Evolutionary conservation across 1,284 basidiomycete species (phyloP), one percentile per base, ranked within the genome.

Genomic region (Cutaneotrichosporon cyanovorans): DNA sequence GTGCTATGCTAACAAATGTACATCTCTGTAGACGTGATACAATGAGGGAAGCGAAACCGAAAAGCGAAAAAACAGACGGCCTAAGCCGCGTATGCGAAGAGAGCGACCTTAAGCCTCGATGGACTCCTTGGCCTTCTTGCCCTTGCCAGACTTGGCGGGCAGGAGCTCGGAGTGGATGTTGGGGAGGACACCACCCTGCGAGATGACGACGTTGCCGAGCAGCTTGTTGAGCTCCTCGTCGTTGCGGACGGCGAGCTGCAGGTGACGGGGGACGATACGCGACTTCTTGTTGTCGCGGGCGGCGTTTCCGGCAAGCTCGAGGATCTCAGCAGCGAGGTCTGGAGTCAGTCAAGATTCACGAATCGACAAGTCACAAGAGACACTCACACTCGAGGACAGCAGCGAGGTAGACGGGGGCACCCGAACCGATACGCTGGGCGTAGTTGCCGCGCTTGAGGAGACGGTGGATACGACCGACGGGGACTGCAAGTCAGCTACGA

Each of bases 191-290:
- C 87, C 87, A 75, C 87, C 87, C 66, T 91, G 86, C 18, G 84
- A 87, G 75, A 91, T 90, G 64, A 86, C 82, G 56, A 90, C 87
- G 60, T 81, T 77, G 38, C 87, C 87, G 39, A 91, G 50, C 50
- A 63, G 56, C 53, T 58, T 61, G 61, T 57, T 66, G 48, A 73
- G 60, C 81, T 87, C 85, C 63, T 87, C 85, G 52, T 87, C 85
- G 71, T 87, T 87, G 58, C 87, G 80, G 72, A 92, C 88, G 58
- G 87, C 88, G 53, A 91, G 83, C 69, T 90, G 87, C 48, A 91
- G 71, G 73, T 91, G 87, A 67, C 88, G 81, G 48, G 88, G 88
- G n/a, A 88, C 84, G 66, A 91, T 90, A 82, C 87, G 87, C 66
- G 85, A 84, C 78, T 89, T 78, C 65, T 72, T 69, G 65, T 73